Base-by-base conservation (phyloP, 495 filamentous ascomycete species). In the Neurospora sp. region DNA sequence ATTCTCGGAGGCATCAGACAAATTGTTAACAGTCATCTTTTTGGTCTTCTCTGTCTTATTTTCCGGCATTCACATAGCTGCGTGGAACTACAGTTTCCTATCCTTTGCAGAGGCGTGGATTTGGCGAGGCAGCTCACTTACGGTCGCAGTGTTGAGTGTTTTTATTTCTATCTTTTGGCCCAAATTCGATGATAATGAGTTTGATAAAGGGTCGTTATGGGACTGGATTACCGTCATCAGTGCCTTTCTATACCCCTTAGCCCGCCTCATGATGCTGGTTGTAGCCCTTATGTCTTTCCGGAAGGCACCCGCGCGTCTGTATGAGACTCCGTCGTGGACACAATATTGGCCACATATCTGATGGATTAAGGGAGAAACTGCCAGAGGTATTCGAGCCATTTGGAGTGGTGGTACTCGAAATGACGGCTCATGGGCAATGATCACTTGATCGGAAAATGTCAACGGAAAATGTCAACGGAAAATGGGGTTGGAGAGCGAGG, bases 21-120 rank as follows among this genome's bases (percentile, higher is more conserved):
- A 6, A 0, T 0, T 27, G 2, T 1, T 27, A 0, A 0, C 4
- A 14, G 0, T 14, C 5, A 0, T 7, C 20, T 14, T 59, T 0
- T 2, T 7, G 1, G 48, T 5, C 20, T 7, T 31, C 12, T 27
- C 23, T 3, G 20, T 59, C 2, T 14, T 31, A 4, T 62, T 62
- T 16, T 7, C 48, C 2, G 48, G 23, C 12, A 62, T 62, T 0
- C 48, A 62, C 48, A 62, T 31, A 3, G 23, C 48, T 14, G 48
- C 48, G 48, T 62, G 23, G 48, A 62, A 62, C 48, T 62, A 31
- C 12, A 8, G 23, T 62, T 31, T 31, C 48, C 23, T 5, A 27
- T 62, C 48, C 12, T 0, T 16, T 14, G 23, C 48, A 8, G 48
- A 62, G 23, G 12, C 48, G 1, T 62, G 48, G 48, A 31, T 59